Percentiles rank a stretch among this genome's conserved stretches.
These are phyloP conservation scores for Alternaria viburni DNA, from an alignment of 2,329 filamentous ascomycete genomes.

Conservation along the genomic window DNA sequence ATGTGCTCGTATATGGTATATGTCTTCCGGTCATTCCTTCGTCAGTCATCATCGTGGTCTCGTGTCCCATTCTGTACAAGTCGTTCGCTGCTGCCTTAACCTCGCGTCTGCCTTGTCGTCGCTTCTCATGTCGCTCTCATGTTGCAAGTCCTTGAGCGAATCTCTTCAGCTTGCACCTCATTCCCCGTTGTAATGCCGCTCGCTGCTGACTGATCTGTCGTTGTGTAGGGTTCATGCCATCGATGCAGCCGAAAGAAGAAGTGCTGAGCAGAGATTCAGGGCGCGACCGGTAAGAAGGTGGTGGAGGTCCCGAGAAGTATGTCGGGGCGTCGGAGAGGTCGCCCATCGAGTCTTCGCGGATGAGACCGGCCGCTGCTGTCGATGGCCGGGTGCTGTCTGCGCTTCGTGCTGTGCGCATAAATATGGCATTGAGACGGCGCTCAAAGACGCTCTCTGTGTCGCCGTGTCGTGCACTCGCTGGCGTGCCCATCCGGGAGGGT, in stretches of 20 bases:
- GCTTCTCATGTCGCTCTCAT: conserved; percentile 17
- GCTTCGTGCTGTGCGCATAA: conserved; percentile 12
- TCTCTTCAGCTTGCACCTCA: conserved; percentile 38
- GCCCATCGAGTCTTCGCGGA: conserved; percentile 39
- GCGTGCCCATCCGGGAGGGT: conserved; percentile 11
- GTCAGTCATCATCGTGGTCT: background rate
- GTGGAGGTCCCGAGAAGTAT: conserved; percentile 39
- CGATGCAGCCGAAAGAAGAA: conserved; percentile 46
- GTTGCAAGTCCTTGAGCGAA: conserved; percentile 31
- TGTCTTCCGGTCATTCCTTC: background rate
- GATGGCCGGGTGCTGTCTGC: conserved; percentile 20
- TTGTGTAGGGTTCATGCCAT: conserved; percentile 38
- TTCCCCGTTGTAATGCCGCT: conserved; percentile 25
- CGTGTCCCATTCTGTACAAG: background rate
- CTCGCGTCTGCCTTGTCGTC: background rate
- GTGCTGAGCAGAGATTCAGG: conserved; percentile 38
- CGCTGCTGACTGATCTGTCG: conserved; percentile 35
- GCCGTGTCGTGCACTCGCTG: conserved; percentile 16
- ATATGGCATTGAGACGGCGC: conserved; percentile 20
- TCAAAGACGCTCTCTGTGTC: conserved; percentile 23
- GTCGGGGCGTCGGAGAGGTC: conserved; percentile 43
- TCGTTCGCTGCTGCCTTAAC: background rate
- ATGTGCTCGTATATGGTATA: background rate
- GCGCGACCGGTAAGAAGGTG: conserved; percentile 44
- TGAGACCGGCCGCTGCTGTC: conserved; percentile 19